Base-by-base conservation (phyloP, 2,329 filamentous ascomycete genomes). In the Sphaerulina musiva region DNA sequence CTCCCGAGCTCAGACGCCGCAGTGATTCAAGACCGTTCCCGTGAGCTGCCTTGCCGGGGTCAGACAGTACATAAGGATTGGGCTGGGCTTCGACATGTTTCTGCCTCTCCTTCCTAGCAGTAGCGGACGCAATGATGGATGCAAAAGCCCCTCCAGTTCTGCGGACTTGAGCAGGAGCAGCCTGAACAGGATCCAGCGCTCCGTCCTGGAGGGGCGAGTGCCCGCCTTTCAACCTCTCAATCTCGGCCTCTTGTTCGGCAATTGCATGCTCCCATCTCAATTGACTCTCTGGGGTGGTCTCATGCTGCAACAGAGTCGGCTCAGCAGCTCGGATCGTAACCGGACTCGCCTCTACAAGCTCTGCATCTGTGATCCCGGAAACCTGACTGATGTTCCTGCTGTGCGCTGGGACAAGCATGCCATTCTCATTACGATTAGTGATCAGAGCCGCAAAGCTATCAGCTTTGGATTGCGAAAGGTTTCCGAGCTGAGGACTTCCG, bases 191-290 rank as follows among this genome's bases (percentile, higher is more conserved):
- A 6, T 44, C 20, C 17, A 26, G 6, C 12, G 8, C 34, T 26
- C 26, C 42, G 12, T 42, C 5, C 10, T 44, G 42, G 3, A 6
- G 14, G 6, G 20, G 17, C 5, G 11, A 39, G 5, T 31, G 11
- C 32, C 54, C 53, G 5, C 53, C 29, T 20, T 55, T 56, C 46
- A 57, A 43, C 26, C 51, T 47, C 31, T 51, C 47, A 6, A 57
- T 50, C 36, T 51, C 56, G 10, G 39, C 34, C 45, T 59, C 59
- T 29, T 61, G 56, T 20, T 57, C 58, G 34, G 55, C 54, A 46
- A 53, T 54, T 20, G 45, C 48, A 11, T 23, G 34, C 4, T 40
- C 48, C 48, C 48, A 48, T 12, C 20, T 44, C 4, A 31, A 34
- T 23, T 26, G 39, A 43, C 14, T 48, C 34, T n/a, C 32, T 50